phyloP scores from a whole-genome alignment of 495 filamentous ascomycete species.

The Bathelium albidoporum region DNA sequence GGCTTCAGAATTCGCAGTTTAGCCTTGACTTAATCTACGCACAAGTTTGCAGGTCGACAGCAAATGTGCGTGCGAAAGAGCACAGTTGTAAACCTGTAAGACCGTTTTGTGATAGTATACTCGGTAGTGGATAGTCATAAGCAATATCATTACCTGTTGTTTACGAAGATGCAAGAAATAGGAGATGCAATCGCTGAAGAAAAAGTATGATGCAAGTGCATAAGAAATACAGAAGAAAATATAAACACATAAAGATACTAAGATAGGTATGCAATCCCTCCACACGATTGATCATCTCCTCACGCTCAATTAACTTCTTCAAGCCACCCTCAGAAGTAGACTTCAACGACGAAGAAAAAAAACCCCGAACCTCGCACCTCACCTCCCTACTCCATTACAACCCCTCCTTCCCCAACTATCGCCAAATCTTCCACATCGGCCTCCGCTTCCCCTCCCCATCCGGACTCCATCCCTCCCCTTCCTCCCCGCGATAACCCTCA shows the following conservation, averaged over 20 bases:
- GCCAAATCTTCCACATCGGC: constrained; percentile 21
- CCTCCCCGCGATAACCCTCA: not conserved
- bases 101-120: no score
- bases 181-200: not conserved
- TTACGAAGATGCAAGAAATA: no score
- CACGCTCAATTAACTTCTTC: not conserved
- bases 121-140: no score
- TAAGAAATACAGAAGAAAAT: not conserved
- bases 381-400: not conserved
- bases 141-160: no score
- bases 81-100: no score
- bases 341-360: not conserved
- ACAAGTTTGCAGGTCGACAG: no score
- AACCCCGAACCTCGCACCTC: not conserved
- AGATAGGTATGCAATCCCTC: not conserved
- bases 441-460: constrained; percentile 10
- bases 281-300: not conserved
- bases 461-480: not conserved
- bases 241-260: not conserved
- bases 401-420: constrained; percentile 1
- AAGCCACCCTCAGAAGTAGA: not conserved
- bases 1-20: no score
- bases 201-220: not conserved
- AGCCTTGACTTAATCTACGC: no score
- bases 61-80: no score